Base-by-base conservation (phyloP, 768 basidiomycete species). In the Hemileccinum rubropunctum region DNA sequence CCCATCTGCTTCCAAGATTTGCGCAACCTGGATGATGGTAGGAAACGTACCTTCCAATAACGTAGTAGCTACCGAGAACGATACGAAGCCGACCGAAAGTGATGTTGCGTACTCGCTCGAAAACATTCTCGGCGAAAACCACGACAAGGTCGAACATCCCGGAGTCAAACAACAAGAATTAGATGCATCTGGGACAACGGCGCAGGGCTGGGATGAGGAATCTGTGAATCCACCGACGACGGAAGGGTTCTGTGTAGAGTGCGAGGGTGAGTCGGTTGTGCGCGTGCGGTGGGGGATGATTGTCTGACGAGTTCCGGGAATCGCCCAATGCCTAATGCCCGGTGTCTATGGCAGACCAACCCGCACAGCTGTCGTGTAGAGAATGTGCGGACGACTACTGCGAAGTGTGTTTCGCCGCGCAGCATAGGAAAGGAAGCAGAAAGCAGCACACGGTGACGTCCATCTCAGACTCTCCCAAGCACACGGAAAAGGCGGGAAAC, bases 381-480 rank as follows among this genome's bases (percentile, higher is more conserved):
- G 76, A 78, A 11, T 93, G 91, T 63, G 70, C 61, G 3, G 91
- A 92, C 62, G 66, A 74, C 17, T 92, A 83, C 60, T 92, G 91
- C 52, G 86, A 91, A 62, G 91, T 93, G 20, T 93, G 91, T 74
- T 93, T 86, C 65, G 79, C 86, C 10, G 80, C 90, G 1, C 88
- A 88, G 61, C 91, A 93, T 66, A 74, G 90, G 41, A 93, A 92
- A 58, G 91, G 91, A 8, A 76, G 83, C 3, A 76, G 91, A 42
- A 90, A 84, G 65, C 66, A 65, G 33, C 91, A 92, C 63, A 61
- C 67, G 6, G 71, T 73, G 13, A 84, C 76, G 56, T 71, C 79
- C 34, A 58, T 89, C 30, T 54, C 61, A 12, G 55, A 53, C 13
- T 53, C 53, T 36, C 7, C 48, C 27, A 56, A 9, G 39, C 60